Base-by-base conservation (phyloP, 164 flowering plant genomes). In the Vitis rotundifolia region DNA sequence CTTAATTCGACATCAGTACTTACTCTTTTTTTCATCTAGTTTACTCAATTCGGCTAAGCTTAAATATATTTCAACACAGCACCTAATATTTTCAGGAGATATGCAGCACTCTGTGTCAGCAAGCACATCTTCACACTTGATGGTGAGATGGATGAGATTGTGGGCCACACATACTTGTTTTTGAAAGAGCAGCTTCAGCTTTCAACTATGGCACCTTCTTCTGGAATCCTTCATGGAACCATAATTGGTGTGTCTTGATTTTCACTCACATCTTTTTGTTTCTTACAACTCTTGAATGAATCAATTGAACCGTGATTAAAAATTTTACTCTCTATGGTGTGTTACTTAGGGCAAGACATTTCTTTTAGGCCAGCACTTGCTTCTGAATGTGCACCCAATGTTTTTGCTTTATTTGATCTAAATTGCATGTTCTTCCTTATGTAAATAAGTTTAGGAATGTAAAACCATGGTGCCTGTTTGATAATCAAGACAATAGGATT, bases 181-280 rank as follows among this genome's bases (percentile, higher is more conserved):
- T 77, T 92, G 65, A 92, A 90, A 71, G 95, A 92, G 77, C 93
- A 92, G 71, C 94, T 90, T 66, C 86, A 88, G 68, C 83, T 75
- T 73, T 80, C 89, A 70, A 71, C 78, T 9, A 66, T 80, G 78
- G 88, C 92, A 51, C 85, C 86, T 61, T 78, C 89, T 70, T 82
- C 89, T 54, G 89, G 87, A 57, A 76, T 92, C 68, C 93, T 92
- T 72, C 97, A 88, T 71, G 95, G 93, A 71, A 86, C 91, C 53
- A 85, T 92, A 15, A 92, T 92, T 5, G 95, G 97, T 92, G 28
- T 65, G 79, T 12, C 49, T 31, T 73, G 28, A 26, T 31, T 49
- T 22, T 22, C 26, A 22, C 26, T 22, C 1, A 1, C 26, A 22
- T 22, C 26, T 1, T 22, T 56, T n/a, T 37, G 18, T 4, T 28